A percentile compares a stretch with the other conserved stretches of the same genome.
Evolutionary conservation across 2,329 filamentous ascomycete species (phyloP).

Genomic region (Lachnellula willkommii): DNA sequence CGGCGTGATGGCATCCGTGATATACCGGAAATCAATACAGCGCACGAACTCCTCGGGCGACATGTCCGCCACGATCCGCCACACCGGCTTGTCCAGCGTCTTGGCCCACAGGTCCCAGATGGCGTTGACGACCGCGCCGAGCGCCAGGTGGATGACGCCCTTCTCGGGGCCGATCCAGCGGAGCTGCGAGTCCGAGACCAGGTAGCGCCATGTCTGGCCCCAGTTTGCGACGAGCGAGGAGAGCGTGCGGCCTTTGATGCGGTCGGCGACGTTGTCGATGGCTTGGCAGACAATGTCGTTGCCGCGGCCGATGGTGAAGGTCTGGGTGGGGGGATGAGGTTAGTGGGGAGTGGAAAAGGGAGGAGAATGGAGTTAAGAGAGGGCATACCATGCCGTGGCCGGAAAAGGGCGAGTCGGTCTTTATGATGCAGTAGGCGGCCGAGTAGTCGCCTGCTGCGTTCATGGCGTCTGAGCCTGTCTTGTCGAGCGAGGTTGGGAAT

Average conservation of each 20-base stretch:
- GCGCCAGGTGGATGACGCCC: conserved; percentile 86
- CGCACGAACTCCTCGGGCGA: conserved; percentile 77
- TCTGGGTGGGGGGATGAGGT: conserved; percentile 35
- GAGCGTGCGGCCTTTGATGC: conserved; percentile 69
- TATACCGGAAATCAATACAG: conserved; percentile 92
- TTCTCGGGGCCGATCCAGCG: conserved; percentile 95
- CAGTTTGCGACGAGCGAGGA: conserved; percentile 73
- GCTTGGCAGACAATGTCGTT: conserved; percentile 89
- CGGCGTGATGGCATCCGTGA: conserved; percentile 85
- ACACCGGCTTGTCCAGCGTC: conserved; percentile 77
- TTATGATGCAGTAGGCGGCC: conserved; percentile 85
- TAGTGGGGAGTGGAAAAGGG: not conserved
- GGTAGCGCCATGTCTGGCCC: conserved; percentile 84
- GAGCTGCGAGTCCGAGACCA: conserved; percentile 85
- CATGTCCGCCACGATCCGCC: conserved; percentile 88
- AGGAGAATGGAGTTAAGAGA: not conserved
- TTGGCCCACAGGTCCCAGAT: conserved; percentile 97
- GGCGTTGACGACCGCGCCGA: conserved; percentile 84
- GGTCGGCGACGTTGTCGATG: conserved; percentile 71
- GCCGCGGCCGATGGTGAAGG: conserved; percentile 81
- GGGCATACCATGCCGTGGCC: conserved; percentile 71
- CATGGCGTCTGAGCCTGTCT: conserved; percentile 96
- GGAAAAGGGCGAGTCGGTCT: conserved; percentile 66
- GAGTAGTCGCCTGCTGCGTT: conserved; percentile 92
- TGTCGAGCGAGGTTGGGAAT: conserved; percentile 88